Conservation (phyloP, 148 eudicot species). For the Simmondsia chinensis region DNA sequence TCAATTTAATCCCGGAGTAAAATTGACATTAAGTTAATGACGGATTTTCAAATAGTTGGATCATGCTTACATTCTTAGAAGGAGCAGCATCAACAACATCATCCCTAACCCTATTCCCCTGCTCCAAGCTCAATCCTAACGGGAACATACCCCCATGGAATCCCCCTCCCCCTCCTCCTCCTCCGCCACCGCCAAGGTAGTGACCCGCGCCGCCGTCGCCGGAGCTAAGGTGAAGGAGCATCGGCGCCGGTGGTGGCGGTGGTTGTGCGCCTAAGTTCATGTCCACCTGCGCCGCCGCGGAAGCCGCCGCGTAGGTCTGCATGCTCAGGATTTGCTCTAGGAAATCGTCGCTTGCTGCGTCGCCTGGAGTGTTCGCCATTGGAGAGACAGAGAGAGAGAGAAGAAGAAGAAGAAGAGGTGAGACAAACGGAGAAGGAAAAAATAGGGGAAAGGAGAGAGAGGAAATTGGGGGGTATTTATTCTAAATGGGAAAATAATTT, state of each 20-base stretch:
- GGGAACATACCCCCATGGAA: constrained; percentile 34
- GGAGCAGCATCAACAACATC: constrained; percentile 30
- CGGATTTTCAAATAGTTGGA: background rate
- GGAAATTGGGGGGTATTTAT: background rate
- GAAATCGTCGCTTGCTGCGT: constrained; percentile 37
- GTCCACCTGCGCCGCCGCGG: constrained; percentile 12
- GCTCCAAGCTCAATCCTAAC: constrained; percentile 54
- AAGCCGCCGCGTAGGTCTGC: constrained; percentile 26
- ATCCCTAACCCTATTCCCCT: constrained; percentile 31
- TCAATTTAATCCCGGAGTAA: background rate
- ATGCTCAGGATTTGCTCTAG: constrained; percentile 45
- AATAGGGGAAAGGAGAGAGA: background rate
- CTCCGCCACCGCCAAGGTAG: too few relatives aligned
- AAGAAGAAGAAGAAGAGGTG: background rate
- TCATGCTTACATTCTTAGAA: constrained; percentile 36
- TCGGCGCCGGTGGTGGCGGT: constrained; percentile 19
- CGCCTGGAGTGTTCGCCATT: constrained; percentile 40
- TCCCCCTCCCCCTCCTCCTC: constrained; percentile 24
- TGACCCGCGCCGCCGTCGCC: constrained; percentile 13
- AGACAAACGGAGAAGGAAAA: background rate
- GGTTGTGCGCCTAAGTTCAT: too few relatives aligned
- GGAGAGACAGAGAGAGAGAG: too few relatives aligned
- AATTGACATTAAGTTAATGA: background rate
- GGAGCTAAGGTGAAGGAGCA: constrained; percentile 53
- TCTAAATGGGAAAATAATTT: too few relatives aligned